A percentile compares a stretch with the other conserved stretches of the same genome.
phyloP scores from a whole-genome alignment of 148 eudicot species.

The Rhododendron vialii region DNA sequence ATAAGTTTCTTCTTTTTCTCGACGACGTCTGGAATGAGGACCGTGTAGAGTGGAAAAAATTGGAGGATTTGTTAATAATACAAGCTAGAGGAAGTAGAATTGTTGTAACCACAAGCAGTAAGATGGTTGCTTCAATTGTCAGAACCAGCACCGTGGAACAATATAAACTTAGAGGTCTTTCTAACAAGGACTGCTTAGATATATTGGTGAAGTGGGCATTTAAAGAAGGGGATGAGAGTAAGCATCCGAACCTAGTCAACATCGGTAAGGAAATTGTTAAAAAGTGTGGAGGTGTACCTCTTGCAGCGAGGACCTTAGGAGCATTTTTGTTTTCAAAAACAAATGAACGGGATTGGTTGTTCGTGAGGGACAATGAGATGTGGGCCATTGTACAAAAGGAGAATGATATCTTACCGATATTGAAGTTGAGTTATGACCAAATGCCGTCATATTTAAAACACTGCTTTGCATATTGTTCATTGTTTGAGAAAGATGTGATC shows the following conservation, averaged over 20 bases:
- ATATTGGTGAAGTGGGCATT: constrained; percentile 24
- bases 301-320: too few relatives aligned
- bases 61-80: not conserved
- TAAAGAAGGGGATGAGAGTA: constrained; percentile 6
- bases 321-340: too few relatives aligned
- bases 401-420: not conserved
- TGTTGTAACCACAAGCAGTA: constrained; percentile 22
- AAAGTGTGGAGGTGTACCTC: too few relatives aligned
- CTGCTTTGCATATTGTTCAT: too few relatives aligned
- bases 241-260: not conserved
- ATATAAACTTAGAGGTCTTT: constrained; percentile 1
- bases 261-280: too few relatives aligned
- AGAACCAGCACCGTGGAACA: not conserved
- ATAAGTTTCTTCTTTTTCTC: constrained; percentile 21
- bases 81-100: constrained; percentile 14
- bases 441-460: too few relatives aligned
- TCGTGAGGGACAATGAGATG: not conserved
- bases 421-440: too few relatives aligned
- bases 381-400: not conserved
- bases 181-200: constrained; percentile 9
- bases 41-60: not conserved
- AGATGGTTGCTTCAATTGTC: constrained; percentile 8
- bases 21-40: constrained; percentile 32
- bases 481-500: too few relatives aligned
- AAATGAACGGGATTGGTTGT: too few relatives aligned